Evolutionary conservation across 2,329 filamentous ascomycete genomes (phyloP).

Genomic region (Fusarium stilboides): DNA sequence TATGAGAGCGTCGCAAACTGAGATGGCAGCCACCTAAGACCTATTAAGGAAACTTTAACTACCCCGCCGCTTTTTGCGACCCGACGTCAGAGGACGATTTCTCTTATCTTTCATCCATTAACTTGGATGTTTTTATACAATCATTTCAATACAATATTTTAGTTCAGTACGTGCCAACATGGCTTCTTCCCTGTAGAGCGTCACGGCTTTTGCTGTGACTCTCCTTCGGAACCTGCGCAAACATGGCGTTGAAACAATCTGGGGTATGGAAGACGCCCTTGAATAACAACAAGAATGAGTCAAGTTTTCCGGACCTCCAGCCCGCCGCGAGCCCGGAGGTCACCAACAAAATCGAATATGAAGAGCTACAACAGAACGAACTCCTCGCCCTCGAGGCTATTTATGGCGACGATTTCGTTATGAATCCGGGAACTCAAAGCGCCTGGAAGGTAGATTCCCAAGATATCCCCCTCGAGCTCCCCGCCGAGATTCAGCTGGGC

Average conservation of each 20-base stretch:
- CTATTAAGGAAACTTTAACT: constrained; percentile 25
- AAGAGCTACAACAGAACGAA: constrained; percentile 89
- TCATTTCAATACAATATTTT: constrained; percentile 23
- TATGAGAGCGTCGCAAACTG: constrained; percentile 26
- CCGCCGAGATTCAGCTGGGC: constrained; percentile 28
- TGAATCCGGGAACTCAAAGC: constrained; percentile 76
- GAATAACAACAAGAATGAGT: constrained; percentile 61
- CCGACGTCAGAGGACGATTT: constrained; percentile 44
- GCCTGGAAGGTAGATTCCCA: constrained; percentile 83
- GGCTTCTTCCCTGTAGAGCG: constrained; percentile 64
- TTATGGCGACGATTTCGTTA: constrained; percentile 89
- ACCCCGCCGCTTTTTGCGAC: constrained; percentile 46
- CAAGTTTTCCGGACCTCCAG: constrained; percentile 68
- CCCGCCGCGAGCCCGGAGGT: constrained; percentile 58
- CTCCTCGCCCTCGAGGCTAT: constrained; percentile 88
- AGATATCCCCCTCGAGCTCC: constrained; percentile 29
- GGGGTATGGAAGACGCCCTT: constrained; percentile 65
- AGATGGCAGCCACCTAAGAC: constrained; percentile 12
- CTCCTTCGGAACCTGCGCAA: constrained; percentile 55
- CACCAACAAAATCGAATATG: constrained; percentile 74
- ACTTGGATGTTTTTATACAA: constrained; percentile 39
- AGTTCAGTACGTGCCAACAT: constrained; percentile 53
- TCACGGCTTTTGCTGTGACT: constrained; percentile 70
- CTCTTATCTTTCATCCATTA: constrained; percentile 40
- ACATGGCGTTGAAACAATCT: constrained; percentile 68